A percentile compares a stretch with the other conserved stretches of the same genome.
Evolutionary conservation across 1,284 basidiomycete genomes (phyloP).

Genomic region (Tylopilus sp.): DNA sequence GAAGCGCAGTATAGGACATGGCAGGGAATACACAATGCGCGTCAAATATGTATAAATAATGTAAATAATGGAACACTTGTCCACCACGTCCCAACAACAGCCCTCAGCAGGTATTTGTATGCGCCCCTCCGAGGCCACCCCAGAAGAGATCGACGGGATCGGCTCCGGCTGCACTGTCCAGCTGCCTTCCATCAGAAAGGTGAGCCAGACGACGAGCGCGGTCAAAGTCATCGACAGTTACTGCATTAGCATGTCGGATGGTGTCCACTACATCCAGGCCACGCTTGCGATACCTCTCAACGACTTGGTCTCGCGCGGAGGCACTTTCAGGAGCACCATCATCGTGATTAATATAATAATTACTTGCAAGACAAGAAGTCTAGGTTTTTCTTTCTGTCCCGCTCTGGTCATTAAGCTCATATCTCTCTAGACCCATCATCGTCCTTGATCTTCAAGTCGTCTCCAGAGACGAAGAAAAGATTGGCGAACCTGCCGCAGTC

Average conservation of each 20-base stretch:
- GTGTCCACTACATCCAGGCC: conserved; percentile 78
- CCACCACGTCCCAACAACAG: conserved; percentile 33
- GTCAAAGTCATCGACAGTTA: conserved; percentile 52
- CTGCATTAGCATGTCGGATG: conserved; percentile 78
- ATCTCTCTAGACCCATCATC: conserved; percentile 71
- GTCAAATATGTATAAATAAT: background rate
- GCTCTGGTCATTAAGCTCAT: conserved; percentile 8
- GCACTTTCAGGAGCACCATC: conserved; percentile 70
- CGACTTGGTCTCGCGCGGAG: conserved; percentile 64
- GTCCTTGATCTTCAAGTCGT: conserved; percentile 71
- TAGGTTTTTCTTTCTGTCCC: conserved; percentile 24
- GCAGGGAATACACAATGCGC: conserved; percentile 1
- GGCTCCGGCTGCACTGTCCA: conserved; percentile 70
- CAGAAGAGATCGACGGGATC: conserved; percentile 50
- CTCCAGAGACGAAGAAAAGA: conserved; percentile 56
- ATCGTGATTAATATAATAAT: conserved; percentile 77
- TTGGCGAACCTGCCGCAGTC: conserved; percentile 64
- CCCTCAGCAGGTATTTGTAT: conserved; percentile 56
- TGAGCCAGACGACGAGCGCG: conserved; percentile 44
- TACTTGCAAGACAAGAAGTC: conserved; percentile 83
- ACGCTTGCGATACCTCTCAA: conserved; percentile 97
- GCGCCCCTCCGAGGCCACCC: conserved; percentile 46
- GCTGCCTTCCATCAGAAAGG: conserved; percentile 78
- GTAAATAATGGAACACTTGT: conserved; percentile 25
- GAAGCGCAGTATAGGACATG: conserved; percentile 48